phyloP scores from a whole-genome alignment of 495 filamentous ascomycete genomes.

The Penicillium turbatum region DNA sequence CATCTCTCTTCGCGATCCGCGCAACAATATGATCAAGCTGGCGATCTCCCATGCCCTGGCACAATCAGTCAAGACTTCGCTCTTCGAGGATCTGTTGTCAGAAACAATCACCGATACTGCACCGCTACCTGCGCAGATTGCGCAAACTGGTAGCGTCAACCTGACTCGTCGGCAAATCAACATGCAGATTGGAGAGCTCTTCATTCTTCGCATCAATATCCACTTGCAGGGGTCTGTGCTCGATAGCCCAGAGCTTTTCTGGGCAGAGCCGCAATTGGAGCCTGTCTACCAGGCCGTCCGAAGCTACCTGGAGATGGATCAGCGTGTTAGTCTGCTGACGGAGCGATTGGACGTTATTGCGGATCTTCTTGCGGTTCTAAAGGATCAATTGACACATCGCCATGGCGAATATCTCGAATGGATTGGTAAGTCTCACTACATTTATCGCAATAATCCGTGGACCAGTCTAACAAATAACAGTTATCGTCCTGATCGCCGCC shows the following conservation, averaged over 20 bases:
- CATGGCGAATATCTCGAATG: slow-evolving; percentile 94
- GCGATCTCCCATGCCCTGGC: slow-evolving; percentile 93
- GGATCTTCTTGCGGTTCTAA: slow-evolving; percentile 88
- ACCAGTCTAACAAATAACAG: slow-evolving; percentile 35
- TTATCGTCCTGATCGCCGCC: slow-evolving; percentile 92
- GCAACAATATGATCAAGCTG: slow-evolving; percentile 96
- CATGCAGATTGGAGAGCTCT: slow-evolving; percentile 97
- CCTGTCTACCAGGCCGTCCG: slow-evolving; percentile 92
- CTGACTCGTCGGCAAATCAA: slow-evolving; percentile 84
- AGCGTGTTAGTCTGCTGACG: slow-evolving; percentile 83
- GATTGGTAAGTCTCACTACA: slow-evolving; percentile 64
- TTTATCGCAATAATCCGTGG: neutral
- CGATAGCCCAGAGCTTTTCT: slow-evolving; percentile 97
- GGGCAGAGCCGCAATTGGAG: slow-evolving; percentile 94
- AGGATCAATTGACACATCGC: slow-evolving; percentile 93
- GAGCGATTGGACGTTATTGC: slow-evolving; percentile 91
- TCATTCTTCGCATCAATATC: slow-evolving; percentile 95
- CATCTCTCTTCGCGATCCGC: slow-evolving; percentile 85
- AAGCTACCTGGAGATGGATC: slow-evolving; percentile 96
- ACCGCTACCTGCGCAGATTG: slow-evolving; percentile 84
- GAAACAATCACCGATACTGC: slow-evolving; percentile 87
- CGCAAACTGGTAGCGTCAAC: slow-evolving; percentile 82
- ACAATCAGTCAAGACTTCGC: slow-evolving; percentile 92
- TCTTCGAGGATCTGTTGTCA: slow-evolving; percentile 94
- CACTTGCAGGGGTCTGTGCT: slow-evolving; percentile 95